These are phyloP conservation scores for Volvox africanus DNA, from an alignment of 139 green algal genomes.

Conservation along the genomic window DNA sequence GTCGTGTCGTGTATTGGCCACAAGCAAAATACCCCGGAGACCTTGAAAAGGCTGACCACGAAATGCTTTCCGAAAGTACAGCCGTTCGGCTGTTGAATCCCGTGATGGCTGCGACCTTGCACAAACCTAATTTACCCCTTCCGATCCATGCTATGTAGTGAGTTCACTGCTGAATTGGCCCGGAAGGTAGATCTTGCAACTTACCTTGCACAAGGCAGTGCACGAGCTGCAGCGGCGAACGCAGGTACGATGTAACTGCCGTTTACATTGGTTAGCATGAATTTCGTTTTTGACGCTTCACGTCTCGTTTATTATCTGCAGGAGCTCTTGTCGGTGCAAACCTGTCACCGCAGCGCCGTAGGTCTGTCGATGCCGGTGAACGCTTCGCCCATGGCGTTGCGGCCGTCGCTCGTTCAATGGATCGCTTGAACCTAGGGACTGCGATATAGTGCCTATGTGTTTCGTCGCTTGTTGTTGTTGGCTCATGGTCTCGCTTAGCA, in stretches of 20 bases:
- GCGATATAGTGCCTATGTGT: neutral
- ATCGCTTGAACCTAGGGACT: constrained; percentile 7
- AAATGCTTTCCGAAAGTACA: no score
- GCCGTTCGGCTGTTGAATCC: no score
- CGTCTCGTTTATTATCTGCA: neutral
- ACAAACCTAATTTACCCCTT: neutral
- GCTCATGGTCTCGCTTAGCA: no score
- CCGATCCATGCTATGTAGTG: neutral
- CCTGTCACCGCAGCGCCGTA: neutral
- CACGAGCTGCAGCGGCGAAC: constrained; percentile 16
- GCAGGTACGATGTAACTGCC: neutral
- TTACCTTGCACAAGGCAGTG: constrained; percentile 34
- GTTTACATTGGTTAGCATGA: neutral
- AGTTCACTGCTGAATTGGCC: constrained; percentile 9
- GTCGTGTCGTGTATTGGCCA: no score
- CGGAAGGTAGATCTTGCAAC: constrained; percentile 44
- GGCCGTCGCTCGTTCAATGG: neutral
- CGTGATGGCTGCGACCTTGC: no score
- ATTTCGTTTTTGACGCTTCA: neutral
- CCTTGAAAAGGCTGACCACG: no score
- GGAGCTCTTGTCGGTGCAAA: neutral
- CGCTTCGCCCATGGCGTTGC: neutral
- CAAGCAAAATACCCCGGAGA: no score
- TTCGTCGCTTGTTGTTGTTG: no score
- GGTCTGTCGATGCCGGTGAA: neutral